Evolutionary conservation across 768 basidiomycete genomes (phyloP), one percentile per base, ranked within the genome.

Genomic region (Amanita inopinata): DNA sequence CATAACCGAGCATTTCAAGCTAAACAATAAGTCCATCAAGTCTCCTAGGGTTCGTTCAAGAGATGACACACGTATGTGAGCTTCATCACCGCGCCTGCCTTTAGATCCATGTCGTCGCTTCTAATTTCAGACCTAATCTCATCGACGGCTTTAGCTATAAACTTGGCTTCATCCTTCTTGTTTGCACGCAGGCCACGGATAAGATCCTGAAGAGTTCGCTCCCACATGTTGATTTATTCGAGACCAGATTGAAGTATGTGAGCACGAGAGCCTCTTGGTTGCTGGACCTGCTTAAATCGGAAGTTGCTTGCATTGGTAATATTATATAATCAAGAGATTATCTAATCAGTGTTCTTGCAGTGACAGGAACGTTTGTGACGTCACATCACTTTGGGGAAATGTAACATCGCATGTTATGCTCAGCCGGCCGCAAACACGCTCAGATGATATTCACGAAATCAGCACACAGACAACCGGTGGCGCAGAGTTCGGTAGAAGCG

Each of bases 1-100:
- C 91, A 57, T 83, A 91, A 40, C 83, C 96, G 40, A 99, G 64
- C 96, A 99, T 98, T 59, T 98, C 90, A 49, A 99, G 80, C 94
- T 98, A 42, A 20, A 19, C 10, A 45, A 38, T 24, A 5, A 27
- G 18, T 38, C 33, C 24, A 37, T 49, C n/a, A 32, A 46, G 12
- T 47, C 25, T 22, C 49, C 22, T 30, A 43, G 11, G 41, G 42
- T 10, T 47, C 19, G 14, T 22, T 18, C 24, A 14, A 41, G 14
- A 8, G 8, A 45, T 9, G 14, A 80, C 91, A 60, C 64, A 96
- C 94, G 64, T 97, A 99, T 53, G 88, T 90, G 47, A 98, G 78
- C 64, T 99, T 99, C 60, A 98, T 69, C 23, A 97, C 80, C 0
- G 94, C 96, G 10, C 74, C 92, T 0, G 92, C 91, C 63, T 99